Conservation (phyloP, 2,329 filamentous ascomycete species). For the Ilyonectria robusta region DNA sequence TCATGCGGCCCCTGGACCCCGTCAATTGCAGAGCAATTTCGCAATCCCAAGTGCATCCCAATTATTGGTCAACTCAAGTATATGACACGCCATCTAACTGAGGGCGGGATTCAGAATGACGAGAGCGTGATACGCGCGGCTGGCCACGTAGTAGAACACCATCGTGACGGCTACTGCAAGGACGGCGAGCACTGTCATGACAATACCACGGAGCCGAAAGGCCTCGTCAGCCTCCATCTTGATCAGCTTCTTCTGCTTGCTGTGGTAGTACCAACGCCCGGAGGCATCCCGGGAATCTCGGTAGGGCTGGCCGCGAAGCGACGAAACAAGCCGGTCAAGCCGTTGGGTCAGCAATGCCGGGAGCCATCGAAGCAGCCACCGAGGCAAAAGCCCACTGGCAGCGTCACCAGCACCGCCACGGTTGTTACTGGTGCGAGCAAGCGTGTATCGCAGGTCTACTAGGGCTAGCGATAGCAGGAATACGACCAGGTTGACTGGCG, state of each 20-base stretch:
- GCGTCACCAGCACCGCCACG: conserved; percentile 39
- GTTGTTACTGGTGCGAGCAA: conserved; percentile 60
- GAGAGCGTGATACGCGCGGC: conserved; percentile 31
- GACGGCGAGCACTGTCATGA: conserved; percentile 66
- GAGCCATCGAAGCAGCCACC: conserved; percentile 19
- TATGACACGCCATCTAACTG: conserved; percentile 23
- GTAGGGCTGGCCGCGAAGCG: conserved; percentile 58
- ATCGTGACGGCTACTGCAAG: conserved; percentile 28
- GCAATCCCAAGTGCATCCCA: conserved; percentile 17
- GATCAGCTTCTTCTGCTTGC: conserved; percentile 72
- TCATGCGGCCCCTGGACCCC: not conserved
- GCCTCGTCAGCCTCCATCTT: conserved; percentile 75
- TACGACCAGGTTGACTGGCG: conserved; percentile 73
- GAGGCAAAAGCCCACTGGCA: conserved; percentile 48
- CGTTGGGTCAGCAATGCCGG: conserved; percentile 36
- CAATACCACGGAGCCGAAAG: conserved; percentile 69
- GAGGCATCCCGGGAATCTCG: conserved; percentile 42
- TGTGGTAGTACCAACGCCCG: conserved; percentile 64
- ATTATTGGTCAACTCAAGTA: conserved; percentile 12
- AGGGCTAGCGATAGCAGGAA: conserved; percentile 76
- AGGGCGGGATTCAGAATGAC: not conserved
- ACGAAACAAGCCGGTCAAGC: conserved; percentile 58
- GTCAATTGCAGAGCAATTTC: not conserved
- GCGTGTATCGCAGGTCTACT: conserved; percentile 71
- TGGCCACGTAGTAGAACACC: conserved; percentile 34